Evolutionary conservation across 2,329 filamentous ascomycete species (phyloP), one percentile per base, ranked within the genome.

Genomic region (Colletotrichum tamarilloi): DNA sequence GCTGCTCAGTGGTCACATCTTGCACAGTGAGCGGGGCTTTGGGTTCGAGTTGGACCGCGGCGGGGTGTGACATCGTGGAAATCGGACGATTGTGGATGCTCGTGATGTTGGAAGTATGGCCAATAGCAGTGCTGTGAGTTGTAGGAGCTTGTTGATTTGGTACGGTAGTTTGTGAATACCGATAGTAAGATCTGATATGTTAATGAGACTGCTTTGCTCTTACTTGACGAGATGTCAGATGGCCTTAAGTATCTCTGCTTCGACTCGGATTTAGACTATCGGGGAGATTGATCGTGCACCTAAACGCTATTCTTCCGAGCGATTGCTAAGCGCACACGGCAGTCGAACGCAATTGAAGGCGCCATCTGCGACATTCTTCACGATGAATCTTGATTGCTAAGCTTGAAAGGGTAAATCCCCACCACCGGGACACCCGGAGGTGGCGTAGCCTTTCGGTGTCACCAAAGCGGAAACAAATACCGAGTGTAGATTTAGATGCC

Each of bases 391-490:
- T 53, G 46, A 26, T 63, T 63, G 28, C 28, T 57, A 57, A 57
- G 55, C 55, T n/a, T 9, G 16, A 49, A 49, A 19, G 42, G 42
- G 42, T n/a, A n/a, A 8, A 57, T 30, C 26, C 26, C 30, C 55
- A 42, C 65, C 1, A 87, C 35, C 38, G 24, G 16, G 19, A 46
- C 24, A 11, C 16, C 12, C 35, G 24, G 16, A 16, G 7, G 19
- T 46, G 16, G 59, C 42, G 26, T 8, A n/a, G 26, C 16, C 42
- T 38, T 26, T 63, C 60, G 14, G 38, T 7, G 5, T n/a, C 9
- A 49, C 42, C 16, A n/a, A 49, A 49, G 42, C 42, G 42, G 42
- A 49, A 49, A n/a, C 42, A 49, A 49, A 49, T 49, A 49, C 42
- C 42, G 42, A 49, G 42, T 49, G 42, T 22, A n/a, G 19, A 49